A percentile compares a stretch with the other conserved stretches of the same genome.
Evolutionary conservation across 2,329 filamentous ascomycete genomes (phyloP).

Genomic region (Rhytidhysteron rufulum): DNA sequence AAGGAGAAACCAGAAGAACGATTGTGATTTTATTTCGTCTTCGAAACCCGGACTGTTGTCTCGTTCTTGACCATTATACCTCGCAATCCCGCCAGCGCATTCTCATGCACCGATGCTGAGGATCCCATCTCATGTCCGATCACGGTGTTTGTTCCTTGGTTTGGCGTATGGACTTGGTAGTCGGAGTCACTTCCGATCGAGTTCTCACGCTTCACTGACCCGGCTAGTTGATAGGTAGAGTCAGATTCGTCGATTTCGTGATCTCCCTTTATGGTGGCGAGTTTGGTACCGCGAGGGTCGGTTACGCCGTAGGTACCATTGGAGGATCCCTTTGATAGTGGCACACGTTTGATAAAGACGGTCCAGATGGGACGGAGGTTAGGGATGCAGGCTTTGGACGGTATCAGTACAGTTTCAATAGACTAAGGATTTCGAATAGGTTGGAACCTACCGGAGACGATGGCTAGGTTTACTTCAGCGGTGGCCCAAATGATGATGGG

Average conservation of each 20-base stretch:
- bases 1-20: neutral
- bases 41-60: constrained; percentile 6
- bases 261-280: neutral
- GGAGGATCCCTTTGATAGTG: constrained; percentile 2
- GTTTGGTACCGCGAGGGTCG: neutral
- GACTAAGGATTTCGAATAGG: neutral
- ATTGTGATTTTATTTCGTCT: neutral
- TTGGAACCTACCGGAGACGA: constrained; percentile 11
- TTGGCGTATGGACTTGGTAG: neutral
- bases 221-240: constrained; percentile 5
- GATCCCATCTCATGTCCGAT: neutral
- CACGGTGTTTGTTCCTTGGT: constrained; percentile 5
- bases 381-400: constrained; percentile 12
- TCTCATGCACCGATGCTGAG: constrained; percentile 2
- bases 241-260: neutral
- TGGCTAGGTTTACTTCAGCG: constrained; percentile 13
- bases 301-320: neutral
- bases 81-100: neutral
- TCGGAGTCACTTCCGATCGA: constrained; percentile 5
- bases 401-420: constrained; percentile 2
- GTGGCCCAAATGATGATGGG: constrained; percentile 13
- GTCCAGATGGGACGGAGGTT: constrained; percentile 14
- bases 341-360: constrained; percentile 4
- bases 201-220: neutral
- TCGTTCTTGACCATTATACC: constrained; percentile 12